phyloP scores from a whole-genome alignment of 2,329 filamentous ascomycete species.

The Aspergillus uvarum region DNA sequence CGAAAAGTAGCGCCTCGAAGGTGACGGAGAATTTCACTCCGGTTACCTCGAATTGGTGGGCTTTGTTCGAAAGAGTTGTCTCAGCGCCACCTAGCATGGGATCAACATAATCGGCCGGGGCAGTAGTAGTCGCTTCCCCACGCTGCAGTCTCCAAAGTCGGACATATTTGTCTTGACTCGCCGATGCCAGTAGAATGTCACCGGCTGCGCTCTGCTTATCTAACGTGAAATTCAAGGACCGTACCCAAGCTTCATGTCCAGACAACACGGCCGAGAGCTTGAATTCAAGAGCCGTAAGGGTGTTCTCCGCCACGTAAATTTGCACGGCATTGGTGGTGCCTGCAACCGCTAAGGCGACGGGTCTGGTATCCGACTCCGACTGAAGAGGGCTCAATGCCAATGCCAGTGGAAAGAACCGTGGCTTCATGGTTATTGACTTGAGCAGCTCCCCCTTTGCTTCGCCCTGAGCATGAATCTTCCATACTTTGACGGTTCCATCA shows the following conservation, averaged over 20 bases:
- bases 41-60: constrained; percentile 68
- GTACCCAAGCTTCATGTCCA: constrained; percentile 93
- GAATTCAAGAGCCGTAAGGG: constrained; percentile 53
- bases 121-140: constrained; percentile 63
- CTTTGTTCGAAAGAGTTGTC: constrained; percentile 83
- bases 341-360: constrained; percentile 72
- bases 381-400: constrained; percentile 67
- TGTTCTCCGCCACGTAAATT: constrained; percentile 64
- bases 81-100: constrained; percentile 48
- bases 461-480: constrained; percentile 57
- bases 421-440: constrained; percentile 70
- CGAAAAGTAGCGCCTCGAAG: constrained; percentile 89
- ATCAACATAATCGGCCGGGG: constrained; percentile 38
- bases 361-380: constrained; percentile 45
- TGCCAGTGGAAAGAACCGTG: constrained; percentile 78
- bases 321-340: constrained; percentile 83
- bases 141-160: constrained; percentile 84
- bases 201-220: constrained; percentile 57
- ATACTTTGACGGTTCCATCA: constrained; percentile 64
- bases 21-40: constrained; percentile 73
- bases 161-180: constrained; percentile 96
- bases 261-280: constrained; percentile 71
- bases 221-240: constrained; percentile 74
- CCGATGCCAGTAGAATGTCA: constrained; percentile 82
- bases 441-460: constrained; percentile 50